A percentile compares a stretch with the other conserved stretches of the same genome.
Evolutionary conservation across 2,329 filamentous ascomycete genomes (phyloP).

Genomic region (Malbranchea zuffiana): DNA sequence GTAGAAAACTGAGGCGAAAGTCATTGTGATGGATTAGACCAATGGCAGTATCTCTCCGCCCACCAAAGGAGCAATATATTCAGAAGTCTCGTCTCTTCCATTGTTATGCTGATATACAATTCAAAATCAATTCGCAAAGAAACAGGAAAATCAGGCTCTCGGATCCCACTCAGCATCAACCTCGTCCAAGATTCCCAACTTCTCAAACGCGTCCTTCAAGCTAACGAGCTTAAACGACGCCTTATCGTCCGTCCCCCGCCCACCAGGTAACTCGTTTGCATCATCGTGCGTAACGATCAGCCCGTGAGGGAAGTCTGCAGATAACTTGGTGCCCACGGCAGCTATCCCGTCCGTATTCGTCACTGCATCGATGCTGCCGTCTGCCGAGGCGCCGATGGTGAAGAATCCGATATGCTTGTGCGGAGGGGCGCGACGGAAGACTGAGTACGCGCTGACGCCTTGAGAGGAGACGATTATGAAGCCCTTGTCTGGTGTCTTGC

Average conservation of each 20-base stretch:
- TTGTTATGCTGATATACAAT: too few relatives aligned
- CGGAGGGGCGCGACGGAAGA: slow-evolving; percentile 41
- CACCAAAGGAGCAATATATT: too few relatives aligned
- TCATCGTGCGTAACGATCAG: slow-evolving; percentile 45
- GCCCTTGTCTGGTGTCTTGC: slow-evolving; percentile 34
- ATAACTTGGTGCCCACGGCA: slow-evolving; percentile 37
- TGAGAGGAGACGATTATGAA: slow-evolving; percentile 45
- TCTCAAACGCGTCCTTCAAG: slow-evolving; percentile 32
- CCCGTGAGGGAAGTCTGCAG: slow-evolving; percentile 34
- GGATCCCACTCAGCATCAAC: slow-evolving; percentile 6
- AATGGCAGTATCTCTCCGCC: too few relatives aligned
- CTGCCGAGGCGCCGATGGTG: slow-evolving; percentile 35
- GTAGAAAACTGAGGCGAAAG: too few relatives aligned
- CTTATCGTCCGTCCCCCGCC: slow-evolving; percentile 36
- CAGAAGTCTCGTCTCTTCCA: too few relatives aligned
- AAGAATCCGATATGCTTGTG: slow-evolving; percentile 43
- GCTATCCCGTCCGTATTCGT: slow-evolving; percentile 45
- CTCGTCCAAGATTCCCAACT: slow-evolving; percentile 24
- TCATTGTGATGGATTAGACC: too few relatives aligned
- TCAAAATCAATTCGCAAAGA: too few relatives aligned
- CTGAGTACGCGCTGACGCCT: slow-evolving; percentile 43
- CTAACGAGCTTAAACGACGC: slow-evolving; percentile 44
- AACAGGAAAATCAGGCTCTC: too few relatives aligned
- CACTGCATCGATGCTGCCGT: slow-evolving; percentile 39
- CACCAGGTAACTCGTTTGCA: slow-evolving; percentile 40